Conservation (phyloP, 371 early-diverging fungal genomes). For the Zychaea mexicana region DNA sequence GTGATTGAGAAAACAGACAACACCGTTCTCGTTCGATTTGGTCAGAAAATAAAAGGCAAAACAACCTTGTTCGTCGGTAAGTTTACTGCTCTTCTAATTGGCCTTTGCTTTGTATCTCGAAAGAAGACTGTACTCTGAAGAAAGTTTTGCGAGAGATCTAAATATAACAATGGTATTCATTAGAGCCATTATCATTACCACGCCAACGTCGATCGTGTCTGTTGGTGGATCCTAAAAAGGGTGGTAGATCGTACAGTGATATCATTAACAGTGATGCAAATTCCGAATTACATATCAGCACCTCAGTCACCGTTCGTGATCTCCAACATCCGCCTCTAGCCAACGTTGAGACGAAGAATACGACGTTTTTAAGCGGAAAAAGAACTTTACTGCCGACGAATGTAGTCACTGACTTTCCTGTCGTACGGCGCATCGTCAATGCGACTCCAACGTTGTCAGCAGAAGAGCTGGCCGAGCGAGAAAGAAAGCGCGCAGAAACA, state of each 20-base stretch:
- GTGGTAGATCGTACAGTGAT: conserved; percentile 13
- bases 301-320: not conserved
- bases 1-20: conserved; percentile 19
- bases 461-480: conserved; percentile 12
- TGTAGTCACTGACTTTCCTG: not conserved
- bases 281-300: not conserved
- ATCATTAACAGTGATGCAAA: conserved; percentile 27
- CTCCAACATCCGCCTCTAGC: not conserved
- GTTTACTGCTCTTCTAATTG: no score
- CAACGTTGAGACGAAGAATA: not conserved
- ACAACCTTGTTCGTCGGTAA: conserved; percentile 31
- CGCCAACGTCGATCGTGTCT: conserved; percentile 22
- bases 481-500: not conserved
- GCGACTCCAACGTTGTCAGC: not conserved
- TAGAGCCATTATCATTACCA: conserved; percentile 46
- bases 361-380: not conserved
- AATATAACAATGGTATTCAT: no score
- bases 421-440: not conserved
- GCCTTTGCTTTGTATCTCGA: no score
- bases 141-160: not conserved
- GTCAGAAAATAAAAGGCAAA: conserved; percentile 29
- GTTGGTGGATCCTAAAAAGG: conserved; percentile 45
- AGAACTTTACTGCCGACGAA: not conserved
- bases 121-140: no score
- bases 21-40: conserved; percentile 30